Percentiles rank a stretch among this genome's conserved stretches.
phyloP scores from a whole-genome alignment of 768 basidiomycete genomes.

The Hericium rajendrae region DNA sequence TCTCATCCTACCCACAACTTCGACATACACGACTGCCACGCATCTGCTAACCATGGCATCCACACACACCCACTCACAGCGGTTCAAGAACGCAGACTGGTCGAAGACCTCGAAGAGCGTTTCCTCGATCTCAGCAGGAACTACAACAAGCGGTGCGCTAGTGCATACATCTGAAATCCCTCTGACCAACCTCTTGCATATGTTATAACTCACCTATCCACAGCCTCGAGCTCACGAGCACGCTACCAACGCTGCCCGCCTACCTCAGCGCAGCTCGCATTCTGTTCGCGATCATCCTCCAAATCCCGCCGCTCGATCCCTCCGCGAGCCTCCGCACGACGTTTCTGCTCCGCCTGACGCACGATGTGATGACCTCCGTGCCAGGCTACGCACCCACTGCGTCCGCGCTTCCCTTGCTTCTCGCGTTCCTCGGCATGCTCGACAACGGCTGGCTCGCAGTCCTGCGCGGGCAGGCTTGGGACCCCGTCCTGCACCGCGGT shows the following conservation, averaged over 20 bases:
- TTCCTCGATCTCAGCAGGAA: constrained; percentile 59
- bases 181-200: neutral
- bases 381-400: constrained; percentile 47
- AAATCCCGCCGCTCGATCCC: constrained; percentile 65
- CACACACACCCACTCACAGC: constrained; percentile 8
- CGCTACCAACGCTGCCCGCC: constrained; percentile 43
- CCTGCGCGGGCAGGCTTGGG: constrained; percentile 58
- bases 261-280: constrained; percentile 52
- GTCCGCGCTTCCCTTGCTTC: constrained; percentile 38
- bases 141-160: constrained; percentile 64
- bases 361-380: constrained; percentile 51
- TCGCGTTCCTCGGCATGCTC: constrained; percentile 63
- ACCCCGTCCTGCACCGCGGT: constrained; percentile 34
- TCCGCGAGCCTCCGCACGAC: constrained; percentile 58
- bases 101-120: constrained; percentile 54
- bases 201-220: neutral
- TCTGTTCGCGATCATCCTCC: constrained; percentile 54
- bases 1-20: neutral
- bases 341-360: constrained; percentile 63
- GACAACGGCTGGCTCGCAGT: constrained; percentile 69
- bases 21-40: neutral
- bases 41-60: neutral
- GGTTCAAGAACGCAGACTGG: constrained; percentile 52
- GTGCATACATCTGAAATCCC: neutral
- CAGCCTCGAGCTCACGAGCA: constrained; percentile 39